Evolutionary conservation across 345 rosid genomes (phyloP).

Genomic region (Hibiscus mutabilis): DNA sequence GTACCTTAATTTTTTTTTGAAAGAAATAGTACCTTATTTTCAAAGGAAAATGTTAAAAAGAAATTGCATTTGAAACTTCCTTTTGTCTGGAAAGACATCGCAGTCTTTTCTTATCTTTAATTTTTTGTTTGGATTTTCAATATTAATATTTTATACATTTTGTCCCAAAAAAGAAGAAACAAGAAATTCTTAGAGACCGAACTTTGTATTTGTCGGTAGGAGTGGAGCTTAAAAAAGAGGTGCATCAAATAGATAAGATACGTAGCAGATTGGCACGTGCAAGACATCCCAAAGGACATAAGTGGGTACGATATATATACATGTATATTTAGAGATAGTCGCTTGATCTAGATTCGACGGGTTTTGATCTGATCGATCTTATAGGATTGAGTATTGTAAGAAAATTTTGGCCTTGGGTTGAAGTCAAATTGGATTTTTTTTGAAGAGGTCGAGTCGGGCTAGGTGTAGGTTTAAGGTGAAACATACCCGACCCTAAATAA

Average conservation of each 20-base stretch:
- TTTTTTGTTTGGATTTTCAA: not conserved
- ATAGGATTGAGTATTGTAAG: too few species aligned
- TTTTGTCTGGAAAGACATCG: not conserved
- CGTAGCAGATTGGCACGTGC: not conserved
- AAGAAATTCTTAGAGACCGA: not conserved
- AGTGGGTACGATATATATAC: too few species aligned
- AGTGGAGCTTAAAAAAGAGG: not conserved
- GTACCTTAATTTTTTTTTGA: too few species aligned
- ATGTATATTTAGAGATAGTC: too few species aligned
- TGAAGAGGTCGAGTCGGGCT: too few species aligned
- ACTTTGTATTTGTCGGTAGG: not conserved
- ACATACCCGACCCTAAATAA: too few species aligned
- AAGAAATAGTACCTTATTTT: too few species aligned
- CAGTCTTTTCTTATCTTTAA: not conserved
- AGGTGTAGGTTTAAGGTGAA: too few species aligned
- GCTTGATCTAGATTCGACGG: too few species aligned
- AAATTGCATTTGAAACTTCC: constrained; percentile 28
- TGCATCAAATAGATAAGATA: not conserved
- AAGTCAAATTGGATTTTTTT: too few species aligned
- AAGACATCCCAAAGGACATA: not conserved
- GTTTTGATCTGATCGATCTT: too few species aligned
- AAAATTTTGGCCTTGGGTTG: too few species aligned
- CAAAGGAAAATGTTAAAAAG: constrained; percentile 1
- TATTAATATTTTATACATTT: not conserved
- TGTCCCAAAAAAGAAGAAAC: not conserved